Conservation (phyloP, 768 basidiomycete species). For the Panellus pusillus region DNA sequence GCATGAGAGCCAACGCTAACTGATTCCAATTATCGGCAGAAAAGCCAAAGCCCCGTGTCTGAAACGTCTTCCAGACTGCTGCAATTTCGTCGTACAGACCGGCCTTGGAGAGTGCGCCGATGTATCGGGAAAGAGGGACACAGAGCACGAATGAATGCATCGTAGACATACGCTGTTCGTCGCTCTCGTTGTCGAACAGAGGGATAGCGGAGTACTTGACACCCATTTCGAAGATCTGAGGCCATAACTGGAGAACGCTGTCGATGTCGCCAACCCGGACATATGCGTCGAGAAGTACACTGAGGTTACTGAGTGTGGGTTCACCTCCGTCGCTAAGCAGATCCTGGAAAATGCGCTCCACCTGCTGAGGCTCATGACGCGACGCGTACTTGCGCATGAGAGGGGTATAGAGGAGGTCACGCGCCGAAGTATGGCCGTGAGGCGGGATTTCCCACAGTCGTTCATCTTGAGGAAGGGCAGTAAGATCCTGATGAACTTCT, state of each 20-base stretch:
- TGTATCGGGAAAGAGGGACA: slow-evolving; percentile 77
- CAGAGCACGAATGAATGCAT: slow-evolving; percentile 60
- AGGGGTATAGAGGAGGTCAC: slow-evolving; percentile 61
- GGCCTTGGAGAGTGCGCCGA: slow-evolving; percentile 68
- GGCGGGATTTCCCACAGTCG: slow-evolving; percentile 40
- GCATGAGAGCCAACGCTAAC: slow-evolving; percentile 69
- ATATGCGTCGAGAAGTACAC: slow-evolving; percentile 71
- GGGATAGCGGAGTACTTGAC: slow-evolving; percentile 37
- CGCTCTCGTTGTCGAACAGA: slow-evolving; percentile 30
- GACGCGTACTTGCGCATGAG: slow-evolving; percentile 54
- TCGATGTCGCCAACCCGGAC: slow-evolving; percentile 56
- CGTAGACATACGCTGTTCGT: slow-evolving; percentile 16
- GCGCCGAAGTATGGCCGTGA: slow-evolving; percentile 40
- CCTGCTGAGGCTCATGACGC: slow-evolving; percentile 46
- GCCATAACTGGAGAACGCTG: slow-evolving; percentile 65
- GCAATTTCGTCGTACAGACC: slow-evolving; percentile 65
- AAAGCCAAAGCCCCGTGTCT: slow-evolving; percentile 66
- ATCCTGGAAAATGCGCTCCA: slow-evolving; percentile 55
- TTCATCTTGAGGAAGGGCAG: slow-evolving; percentile 34
- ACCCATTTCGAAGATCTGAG: slow-evolving; percentile 61
- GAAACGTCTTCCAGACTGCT: slow-evolving; percentile 64
- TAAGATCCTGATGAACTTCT: slow-evolving; percentile 61
- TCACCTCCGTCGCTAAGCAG: slow-evolving; percentile 54
- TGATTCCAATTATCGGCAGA: slow-evolving; percentile 94
- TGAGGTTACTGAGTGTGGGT: slow-evolving; percentile 60